Conservation (phyloP, 2,329 filamentous ascomycete species). For the Phyllosticta citriasiana region DNA sequence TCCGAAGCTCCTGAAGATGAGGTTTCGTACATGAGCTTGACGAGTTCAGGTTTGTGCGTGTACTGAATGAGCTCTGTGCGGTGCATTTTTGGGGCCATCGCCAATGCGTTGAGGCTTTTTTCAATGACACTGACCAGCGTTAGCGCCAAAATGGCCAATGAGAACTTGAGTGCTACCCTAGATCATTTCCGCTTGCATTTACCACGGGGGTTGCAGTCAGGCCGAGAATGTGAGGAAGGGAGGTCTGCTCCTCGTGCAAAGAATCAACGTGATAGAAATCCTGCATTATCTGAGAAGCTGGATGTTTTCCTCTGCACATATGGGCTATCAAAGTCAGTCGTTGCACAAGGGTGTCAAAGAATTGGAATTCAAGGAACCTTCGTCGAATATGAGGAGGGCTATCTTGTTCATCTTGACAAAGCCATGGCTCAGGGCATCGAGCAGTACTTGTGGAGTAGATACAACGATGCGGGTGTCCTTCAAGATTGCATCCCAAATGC, state of each 20-base stretch:
- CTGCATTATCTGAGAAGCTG: conserved; percentile 62
- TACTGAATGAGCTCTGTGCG: conserved; percentile 58
- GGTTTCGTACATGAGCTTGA: conserved; percentile 19
- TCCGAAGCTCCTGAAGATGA: background rate
- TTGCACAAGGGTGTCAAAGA: background rate
- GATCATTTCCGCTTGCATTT: conserved; percentile 43
- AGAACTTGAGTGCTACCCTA: conserved; percentile 34
- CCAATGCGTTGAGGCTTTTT: conserved; percentile 56
- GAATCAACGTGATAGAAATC: conserved; percentile 54
- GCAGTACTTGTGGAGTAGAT: conserved; percentile 65
- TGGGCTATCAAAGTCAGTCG: conserved; percentile 47
- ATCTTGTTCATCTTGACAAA: conserved; percentile 58
- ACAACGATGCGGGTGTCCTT: conserved; percentile 60
- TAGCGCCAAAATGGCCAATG: conserved; percentile 7
- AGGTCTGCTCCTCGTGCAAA: conserved; percentile 16
- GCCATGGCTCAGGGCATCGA: conserved; percentile 63
- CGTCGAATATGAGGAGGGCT: conserved; percentile 69
- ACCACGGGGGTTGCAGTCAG: conserved; percentile 72
- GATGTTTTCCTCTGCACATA: conserved; percentile 55
- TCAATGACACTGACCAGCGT: conserved; percentile 46
- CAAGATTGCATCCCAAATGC: conserved; percentile 58
- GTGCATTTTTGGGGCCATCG: conserved; percentile 58
- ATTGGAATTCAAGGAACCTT: conserved; percentile 45
- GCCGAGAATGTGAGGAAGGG: conserved; percentile 60
- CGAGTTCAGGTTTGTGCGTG: conserved; percentile 56